These are phyloP conservation scores for Penicillium brasilianum DNA, from an alignment of 2,329 filamentous ascomycete species.

Conservation along the genomic window DNA sequence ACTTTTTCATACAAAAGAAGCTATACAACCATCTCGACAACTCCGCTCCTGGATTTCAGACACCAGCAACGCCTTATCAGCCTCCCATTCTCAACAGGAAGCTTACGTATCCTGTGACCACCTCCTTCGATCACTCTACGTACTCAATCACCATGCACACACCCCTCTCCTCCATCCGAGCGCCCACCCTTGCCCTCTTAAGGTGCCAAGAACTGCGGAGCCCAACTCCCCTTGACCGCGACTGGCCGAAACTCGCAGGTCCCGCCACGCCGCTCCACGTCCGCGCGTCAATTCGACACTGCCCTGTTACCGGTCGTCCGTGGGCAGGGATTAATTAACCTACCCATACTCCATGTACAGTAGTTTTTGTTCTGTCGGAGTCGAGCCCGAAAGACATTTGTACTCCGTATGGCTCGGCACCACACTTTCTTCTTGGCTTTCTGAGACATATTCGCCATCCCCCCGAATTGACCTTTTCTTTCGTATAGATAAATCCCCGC, in stretches of 20 bases:
- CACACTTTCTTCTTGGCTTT: neutral
- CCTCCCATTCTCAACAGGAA: no score
- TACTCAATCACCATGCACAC: neutral
- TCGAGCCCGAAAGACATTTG: neutral
- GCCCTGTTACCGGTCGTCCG: neutral
- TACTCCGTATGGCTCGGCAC: no score
- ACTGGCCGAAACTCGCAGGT: slow-evolving; percentile 16
- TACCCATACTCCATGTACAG: no score
- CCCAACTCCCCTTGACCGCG: slow-evolving; percentile 6
- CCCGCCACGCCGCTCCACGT: slow-evolving; percentile 24
- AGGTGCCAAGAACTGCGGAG: slow-evolving; percentile 23
- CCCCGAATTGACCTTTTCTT: no score
- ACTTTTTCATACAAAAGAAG: no score
- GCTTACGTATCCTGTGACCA: neutral
- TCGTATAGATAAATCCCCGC: neutral
- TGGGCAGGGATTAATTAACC: neutral
- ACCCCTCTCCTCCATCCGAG: neutral
- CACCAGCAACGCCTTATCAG: no score
- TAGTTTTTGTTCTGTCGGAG: neutral
- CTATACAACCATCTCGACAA: no score
- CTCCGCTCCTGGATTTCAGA: no score
- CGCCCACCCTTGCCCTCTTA: neutral
- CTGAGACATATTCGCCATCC: neutral
- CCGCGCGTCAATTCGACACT: slow-evolving; percentile 26
- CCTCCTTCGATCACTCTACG: neutral